Base-by-base conservation (phyloP, 805 yeast species). In the Hanseniaspora thailandica region DNA sequence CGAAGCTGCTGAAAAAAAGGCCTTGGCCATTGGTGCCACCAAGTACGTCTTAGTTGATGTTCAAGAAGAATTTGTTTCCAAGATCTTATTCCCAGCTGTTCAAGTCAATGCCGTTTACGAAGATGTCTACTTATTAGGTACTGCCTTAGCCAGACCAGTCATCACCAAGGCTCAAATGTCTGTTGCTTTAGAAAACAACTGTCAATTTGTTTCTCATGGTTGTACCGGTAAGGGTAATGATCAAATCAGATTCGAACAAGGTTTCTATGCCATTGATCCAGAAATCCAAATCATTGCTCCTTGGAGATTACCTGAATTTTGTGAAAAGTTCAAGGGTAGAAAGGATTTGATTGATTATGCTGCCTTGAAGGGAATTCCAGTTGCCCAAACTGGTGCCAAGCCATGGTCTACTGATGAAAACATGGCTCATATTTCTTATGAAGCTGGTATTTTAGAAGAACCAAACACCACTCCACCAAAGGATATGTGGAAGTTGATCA, bases 361-460 rank as follows among this genome's bases (percentile, higher is more conserved):
- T 58, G 93, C 85, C 54, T 78, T 78, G 62, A 93, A 93, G 78
- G 80, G 77, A 63, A 93, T 93, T 61, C 95, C 94, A 59, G 99
- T 93, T 55, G 76, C 94, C 47, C 99, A 93, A 76, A 93, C 99
- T 61, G 88, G 88, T 72, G 87, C 97, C 60, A 93, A 93, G 76
- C 99, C 99, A 62, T 93, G 99, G 99, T 89, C 97, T 35, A 93
- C 98, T 55, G 99, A 93, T 70, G 99, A 93, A 76, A 93, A 93
- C 79, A 75, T 90, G 81, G 98, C 97, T 45, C 99, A 93, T 73
- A 93, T 93, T 70, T 90, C 97, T 38, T 93, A 86, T 70, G 99
- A 93, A 77, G 99, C 99, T 59, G 99, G 99, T 73, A 93, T 93
- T 62, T 80, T 93, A 66, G 99, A 93, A 75, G 96, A 93, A 74